Percentiles rank a stretch among this genome's conserved stretches.
phyloP scores from a whole-genome alignment of 2,329 filamentous ascomycete genomes.

The Nemania diffusa region DNA sequence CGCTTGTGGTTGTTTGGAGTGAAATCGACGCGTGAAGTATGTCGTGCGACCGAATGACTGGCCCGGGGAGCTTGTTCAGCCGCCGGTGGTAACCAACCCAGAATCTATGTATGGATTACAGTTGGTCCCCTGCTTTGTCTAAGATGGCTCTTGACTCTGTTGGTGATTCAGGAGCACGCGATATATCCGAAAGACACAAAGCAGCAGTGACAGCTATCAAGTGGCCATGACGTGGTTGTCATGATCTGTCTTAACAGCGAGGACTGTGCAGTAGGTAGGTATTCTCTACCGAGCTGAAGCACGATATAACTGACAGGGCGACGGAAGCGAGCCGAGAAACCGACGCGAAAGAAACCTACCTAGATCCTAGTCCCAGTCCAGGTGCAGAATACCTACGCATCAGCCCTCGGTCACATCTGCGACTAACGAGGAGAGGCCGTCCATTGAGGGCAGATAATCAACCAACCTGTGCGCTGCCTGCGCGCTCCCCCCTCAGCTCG shows the following conservation, averaged over 20 bases:
- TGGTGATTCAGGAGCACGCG: conserved; percentile 13
- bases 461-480: neutral
- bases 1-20: neutral
- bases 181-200: conserved; percentile 11
- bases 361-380: neutral
- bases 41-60: conserved; percentile 15
- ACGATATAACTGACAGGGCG: neutral
- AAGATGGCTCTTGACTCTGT: neutral
- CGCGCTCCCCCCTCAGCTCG: conserved; percentile 26
- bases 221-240: conserved; percentile 6
- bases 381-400: no score
- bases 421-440: conserved; percentile 4
- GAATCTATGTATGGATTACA: neutral
- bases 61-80: neutral
- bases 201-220: conserved; percentile 5
- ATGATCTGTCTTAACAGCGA: conserved; percentile 2
- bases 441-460: neutral
- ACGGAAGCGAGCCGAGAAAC: neutral
- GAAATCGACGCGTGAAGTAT: conserved; percentile 9
- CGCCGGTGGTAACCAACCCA: neutral
- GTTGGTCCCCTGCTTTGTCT: neutral
- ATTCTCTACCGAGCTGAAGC: neutral
- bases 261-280: neutral
- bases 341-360: neutral
- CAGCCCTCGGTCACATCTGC: conserved; percentile 10